phyloP scores from a whole-genome alignment of 805 yeast genomes.

The Pichia gijzeniarum region DNA sequence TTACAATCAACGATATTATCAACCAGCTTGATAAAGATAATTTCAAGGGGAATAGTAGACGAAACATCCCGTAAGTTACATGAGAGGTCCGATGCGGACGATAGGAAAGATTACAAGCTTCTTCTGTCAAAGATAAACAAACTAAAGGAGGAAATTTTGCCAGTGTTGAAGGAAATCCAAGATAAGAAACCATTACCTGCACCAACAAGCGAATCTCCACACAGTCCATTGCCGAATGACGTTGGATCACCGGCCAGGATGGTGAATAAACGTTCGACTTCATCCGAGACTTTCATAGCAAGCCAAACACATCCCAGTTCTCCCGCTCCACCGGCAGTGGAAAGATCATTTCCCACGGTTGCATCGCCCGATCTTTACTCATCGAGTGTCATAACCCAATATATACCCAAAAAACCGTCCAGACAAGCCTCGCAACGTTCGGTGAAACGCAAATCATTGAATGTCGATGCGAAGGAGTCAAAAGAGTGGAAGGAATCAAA shows the following conservation, averaged over 20 bases:
- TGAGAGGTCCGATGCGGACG: background rate
- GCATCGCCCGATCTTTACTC: too few species aligned
- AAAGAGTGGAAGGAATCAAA: too few species aligned
- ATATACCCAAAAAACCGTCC: too few species aligned
- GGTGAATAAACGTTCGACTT: background rate
- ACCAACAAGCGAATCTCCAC: constrained; percentile 31
- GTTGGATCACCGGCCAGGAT: background rate
- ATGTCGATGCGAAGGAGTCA: too few species aligned
- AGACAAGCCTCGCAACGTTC: too few species aligned
- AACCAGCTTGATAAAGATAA: constrained; percentile 18
- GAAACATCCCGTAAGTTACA: constrained; percentile 13
- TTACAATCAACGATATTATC: constrained; percentile 23
- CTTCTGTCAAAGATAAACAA: constrained; percentile 49
- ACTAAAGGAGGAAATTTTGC: constrained; percentile 58
- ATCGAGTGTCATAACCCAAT: too few species aligned
- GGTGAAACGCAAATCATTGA: too few species aligned
- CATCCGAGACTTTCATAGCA: background rate
- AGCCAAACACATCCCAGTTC: too few species aligned
- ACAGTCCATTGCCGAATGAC: too few species aligned
- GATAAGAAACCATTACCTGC: constrained; percentile 66
- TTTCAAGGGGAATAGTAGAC: constrained; percentile 22
- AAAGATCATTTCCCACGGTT: too few species aligned
- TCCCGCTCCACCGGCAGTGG: too few species aligned
- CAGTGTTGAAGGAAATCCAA: constrained; percentile 53
- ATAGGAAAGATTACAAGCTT: constrained; percentile 23